These are phyloP conservation scores for Backusella westeae DNA, from an alignment of 192 early-diverging fungal species.

Conservation along the genomic window DNA sequence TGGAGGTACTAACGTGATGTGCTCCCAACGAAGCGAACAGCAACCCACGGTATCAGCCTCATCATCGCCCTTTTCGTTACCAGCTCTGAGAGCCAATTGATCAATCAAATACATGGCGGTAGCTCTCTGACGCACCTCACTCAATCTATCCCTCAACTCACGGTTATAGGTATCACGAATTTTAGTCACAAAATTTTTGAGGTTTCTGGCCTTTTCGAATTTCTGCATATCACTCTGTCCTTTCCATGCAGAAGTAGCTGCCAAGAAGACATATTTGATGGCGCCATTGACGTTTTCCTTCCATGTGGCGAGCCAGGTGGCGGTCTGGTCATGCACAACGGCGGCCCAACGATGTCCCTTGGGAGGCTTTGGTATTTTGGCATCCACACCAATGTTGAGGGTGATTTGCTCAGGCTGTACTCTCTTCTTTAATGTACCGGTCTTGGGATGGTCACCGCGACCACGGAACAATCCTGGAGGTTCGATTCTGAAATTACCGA, in stretches of 20 bases:
- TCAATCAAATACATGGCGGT: conserved; percentile 97
- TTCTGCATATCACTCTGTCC: conserved; percentile 95
- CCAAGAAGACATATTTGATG: conserved; percentile 95
- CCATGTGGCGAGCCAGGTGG: conserved; percentile 98
- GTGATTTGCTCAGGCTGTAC: conserved; percentile 92
- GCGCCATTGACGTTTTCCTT: conserved; percentile 96
- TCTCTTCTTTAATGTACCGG: conserved; percentile 86
- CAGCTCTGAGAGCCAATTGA: conserved; percentile 89
- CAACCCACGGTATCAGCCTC: conserved; percentile 99
- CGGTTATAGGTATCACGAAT: conserved; percentile 80
- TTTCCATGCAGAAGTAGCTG: conserved; percentile 90
- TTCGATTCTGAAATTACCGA: conserved; percentile 97
- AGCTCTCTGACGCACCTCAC: conserved; percentile 83
- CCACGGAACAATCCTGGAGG: conserved; percentile 96
- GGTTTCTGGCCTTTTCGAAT: conserved; percentile 90
- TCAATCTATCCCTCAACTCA: conserved; percentile 79
- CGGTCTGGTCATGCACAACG: conserved; percentile 86
- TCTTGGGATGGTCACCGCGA: conserved; percentile 96
- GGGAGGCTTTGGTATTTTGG: conserved; percentile 78
- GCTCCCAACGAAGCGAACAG: conserved; percentile 93
- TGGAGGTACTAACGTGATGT: conserved; percentile 80
- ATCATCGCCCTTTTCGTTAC: conserved; percentile 96
- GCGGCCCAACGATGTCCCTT: conserved; percentile 86
- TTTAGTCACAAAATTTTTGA: conserved; percentile 61
- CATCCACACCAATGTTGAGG: conserved; percentile 82